Evolutionary conservation across 1,139 yeast species (phyloP).

Genomic region (Scheffersomyces lignicola): DNA sequence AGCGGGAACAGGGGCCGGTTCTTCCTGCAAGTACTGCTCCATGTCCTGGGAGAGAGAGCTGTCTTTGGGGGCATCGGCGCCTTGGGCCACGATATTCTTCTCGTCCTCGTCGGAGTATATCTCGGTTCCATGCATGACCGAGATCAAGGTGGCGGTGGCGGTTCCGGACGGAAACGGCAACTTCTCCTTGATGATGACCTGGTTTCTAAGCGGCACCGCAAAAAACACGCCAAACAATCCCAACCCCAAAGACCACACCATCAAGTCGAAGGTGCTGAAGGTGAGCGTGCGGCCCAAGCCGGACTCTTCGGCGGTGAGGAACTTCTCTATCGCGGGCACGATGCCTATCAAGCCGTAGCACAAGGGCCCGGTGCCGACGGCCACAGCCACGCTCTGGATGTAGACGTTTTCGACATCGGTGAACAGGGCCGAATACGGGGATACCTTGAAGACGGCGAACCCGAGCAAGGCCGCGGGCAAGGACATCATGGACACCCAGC

Average conservation of each 20-base stretch:
- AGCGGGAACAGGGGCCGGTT: neutral
- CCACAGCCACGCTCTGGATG: constrained; percentile 90
- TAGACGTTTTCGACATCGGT: constrained; percentile 92
- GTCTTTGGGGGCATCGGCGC: constrained; percentile 11
- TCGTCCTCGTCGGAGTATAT: constrained; percentile 41
- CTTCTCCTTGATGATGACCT: constrained; percentile 81
- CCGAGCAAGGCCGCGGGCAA: constrained; percentile 90
- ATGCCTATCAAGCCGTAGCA: constrained; percentile 95
- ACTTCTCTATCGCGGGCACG: constrained; percentile 93
- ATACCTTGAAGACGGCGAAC: constrained; percentile 71
- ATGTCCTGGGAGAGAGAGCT: neutral
- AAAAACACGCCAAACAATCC: constrained; percentile 95
- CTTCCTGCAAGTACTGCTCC: neutral
- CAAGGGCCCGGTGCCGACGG: constrained; percentile 95
- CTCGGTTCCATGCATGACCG: constrained; percentile 77
- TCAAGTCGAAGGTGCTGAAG: constrained; percentile 49
- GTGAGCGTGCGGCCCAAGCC: constrained; percentile 51
- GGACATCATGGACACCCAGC: constrained; percentile 99
- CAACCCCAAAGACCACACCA: constrained; percentile 81
- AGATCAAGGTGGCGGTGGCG: constrained; percentile 91
- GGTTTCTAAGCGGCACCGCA: constrained; percentile 84
- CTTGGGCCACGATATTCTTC: constrained; percentile 7
- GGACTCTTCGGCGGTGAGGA: constrained; percentile 73
- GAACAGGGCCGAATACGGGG: constrained; percentile 51
- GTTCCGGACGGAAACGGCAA: constrained; percentile 93